Evolutionary conservation across 1,139 yeast species (phyloP).

Genomic region (Yamadazyma diddensiae): DNA sequence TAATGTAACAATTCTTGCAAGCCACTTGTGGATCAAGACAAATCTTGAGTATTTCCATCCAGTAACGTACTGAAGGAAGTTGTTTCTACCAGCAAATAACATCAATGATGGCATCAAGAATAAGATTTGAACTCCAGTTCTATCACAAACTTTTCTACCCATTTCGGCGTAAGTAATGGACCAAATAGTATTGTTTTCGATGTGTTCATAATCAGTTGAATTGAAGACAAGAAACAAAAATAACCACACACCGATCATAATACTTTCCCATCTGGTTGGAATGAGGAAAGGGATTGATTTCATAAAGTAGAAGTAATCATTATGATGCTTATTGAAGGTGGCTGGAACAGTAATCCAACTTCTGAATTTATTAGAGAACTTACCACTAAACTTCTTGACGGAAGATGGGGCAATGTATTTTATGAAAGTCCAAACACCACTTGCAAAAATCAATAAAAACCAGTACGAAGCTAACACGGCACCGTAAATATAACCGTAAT

Average conservation of each 20-base stretch:
- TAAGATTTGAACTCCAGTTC: slow-evolving; percentile 53
- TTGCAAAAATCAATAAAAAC: slow-evolving; percentile 40
- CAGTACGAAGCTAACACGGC: slow-evolving; percentile 47
- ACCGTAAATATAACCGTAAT: slow-evolving; percentile 47
- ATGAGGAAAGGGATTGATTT: slow-evolving; percentile 33
- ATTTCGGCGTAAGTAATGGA: slow-evolving; percentile 31
- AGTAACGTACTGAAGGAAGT: slow-evolving; percentile 58
- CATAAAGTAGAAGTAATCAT: slow-evolving; percentile 29
- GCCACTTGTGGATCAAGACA: slow-evolving; percentile 64
- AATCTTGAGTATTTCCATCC: slow-evolving; percentile 67
- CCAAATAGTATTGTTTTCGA: slow-evolving; percentile 35
- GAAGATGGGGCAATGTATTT: slow-evolving; percentile 35
- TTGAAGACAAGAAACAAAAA: slow-evolving; percentile 47
- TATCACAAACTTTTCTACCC: slow-evolving; percentile 56
- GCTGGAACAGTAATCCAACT: slow-evolving; percentile 49
- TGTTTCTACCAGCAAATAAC: slow-evolving; percentile 68
- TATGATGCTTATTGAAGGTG: slow-evolving; percentile 38
- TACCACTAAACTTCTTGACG: slow-evolving; percentile 29
- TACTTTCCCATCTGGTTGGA: slow-evolving; percentile 65
- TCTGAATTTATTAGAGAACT: slow-evolving; percentile 36
- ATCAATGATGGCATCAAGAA: slow-evolving; percentile 50
- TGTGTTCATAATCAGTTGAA: slow-evolving; percentile 38
- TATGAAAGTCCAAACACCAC: slow-evolving; percentile 38
- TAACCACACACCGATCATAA: slow-evolving; percentile 48
- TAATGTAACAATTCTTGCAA: slow-evolving; percentile 47